Conservation (phyloP, 129 eudicot genomes). For the Glebionis coronaria region DNA sequence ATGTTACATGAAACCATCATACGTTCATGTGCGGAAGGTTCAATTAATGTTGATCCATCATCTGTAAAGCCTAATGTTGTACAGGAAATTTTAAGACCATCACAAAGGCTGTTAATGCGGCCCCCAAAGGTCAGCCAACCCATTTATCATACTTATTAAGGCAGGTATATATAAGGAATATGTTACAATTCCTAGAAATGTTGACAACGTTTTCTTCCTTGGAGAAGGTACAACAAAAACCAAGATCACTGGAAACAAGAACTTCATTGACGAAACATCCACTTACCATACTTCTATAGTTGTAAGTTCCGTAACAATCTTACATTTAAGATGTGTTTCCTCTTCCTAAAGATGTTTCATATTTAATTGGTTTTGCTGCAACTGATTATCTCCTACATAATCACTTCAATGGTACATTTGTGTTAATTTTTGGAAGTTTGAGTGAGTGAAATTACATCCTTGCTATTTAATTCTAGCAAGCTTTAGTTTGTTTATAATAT, state of each 20-base stretch:
- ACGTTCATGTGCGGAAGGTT: slow-evolving; percentile 29
- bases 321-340: background rate
- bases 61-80: slow-evolving; percentile 36
- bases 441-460: too few species aligned
- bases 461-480: too few species aligned
- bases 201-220: slow-evolving; percentile 40
- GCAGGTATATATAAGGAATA: slow-evolving; percentile 57
- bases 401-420: too few species aligned
- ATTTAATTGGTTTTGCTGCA: too few species aligned
- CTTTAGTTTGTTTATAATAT: too few species aligned
- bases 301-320: slow-evolving; percentile 29
- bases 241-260: slow-evolving; percentile 65
- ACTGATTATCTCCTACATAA: too few species aligned
- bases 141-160: slow-evolving; percentile 52
- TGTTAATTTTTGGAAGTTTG: too few species aligned
- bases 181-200: slow-evolving; percentile 40
- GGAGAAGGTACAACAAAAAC: slow-evolving; percentile 70
- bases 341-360: background rate
- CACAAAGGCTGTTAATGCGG: slow-evolving; percentile 33
- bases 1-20: background rate
- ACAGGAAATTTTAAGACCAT: slow-evolving; percentile 43
- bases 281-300: slow-evolving; percentile 53
- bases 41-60: slow-evolving; percentile 19
- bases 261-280: slow-evolving; percentile 45
- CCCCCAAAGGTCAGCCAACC: slow-evolving; percentile 19